Base-by-base conservation (phyloP, 129 eudicot species). In the Oenanthe sinensis region DNA sequence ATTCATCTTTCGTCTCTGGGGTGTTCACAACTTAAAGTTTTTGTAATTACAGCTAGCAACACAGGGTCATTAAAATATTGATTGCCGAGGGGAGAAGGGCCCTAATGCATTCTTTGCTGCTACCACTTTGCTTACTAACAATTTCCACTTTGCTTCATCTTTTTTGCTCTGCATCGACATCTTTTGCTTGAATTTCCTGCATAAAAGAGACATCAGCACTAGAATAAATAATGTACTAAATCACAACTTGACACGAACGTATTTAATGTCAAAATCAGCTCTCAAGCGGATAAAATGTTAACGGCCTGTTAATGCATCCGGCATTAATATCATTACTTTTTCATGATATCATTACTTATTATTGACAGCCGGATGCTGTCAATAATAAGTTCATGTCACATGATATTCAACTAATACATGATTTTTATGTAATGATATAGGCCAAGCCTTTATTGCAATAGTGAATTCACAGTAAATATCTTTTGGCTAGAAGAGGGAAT, bases 171-270 rank as follows among this genome's bases (percentile, higher is more conserved):
- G 89, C 76, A 68, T 89, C 84, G 52, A 80, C 83, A 82, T 84
- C 52, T 85, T 87, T 74, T 73, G 81, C 85, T 90, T 90, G 82
- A 90, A 87, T 63, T 90, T 91, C 86, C 94, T 90, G 67, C 17
- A 67, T 77, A 58, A 49, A 37, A 78, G 26, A 78, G 46, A 46
- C 16, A 43, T 5, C 50, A 42, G 5, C 70, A 47, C 73, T 17
- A 37, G 1, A 3, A 60, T 33, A 49, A 12, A 73, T 13, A 45
- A 5, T 22, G 8, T 43, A 71, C 42, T 7, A 33, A 69, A 33
- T 40, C 12, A 8, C 42, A 33, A 15, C 42, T 12, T 28, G 40
- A 10, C 39, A 65, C 11, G 71, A 10, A 65, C 30, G 33, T 46
- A 16, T 5, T 14, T 14, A 36, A 11, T 68, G 0, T 1, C 36